These are phyloP conservation scores for Tolypocladium ovalisporum DNA, from an alignment of 2,329 filamentous ascomycete genomes.

Conservation along the genomic window DNA sequence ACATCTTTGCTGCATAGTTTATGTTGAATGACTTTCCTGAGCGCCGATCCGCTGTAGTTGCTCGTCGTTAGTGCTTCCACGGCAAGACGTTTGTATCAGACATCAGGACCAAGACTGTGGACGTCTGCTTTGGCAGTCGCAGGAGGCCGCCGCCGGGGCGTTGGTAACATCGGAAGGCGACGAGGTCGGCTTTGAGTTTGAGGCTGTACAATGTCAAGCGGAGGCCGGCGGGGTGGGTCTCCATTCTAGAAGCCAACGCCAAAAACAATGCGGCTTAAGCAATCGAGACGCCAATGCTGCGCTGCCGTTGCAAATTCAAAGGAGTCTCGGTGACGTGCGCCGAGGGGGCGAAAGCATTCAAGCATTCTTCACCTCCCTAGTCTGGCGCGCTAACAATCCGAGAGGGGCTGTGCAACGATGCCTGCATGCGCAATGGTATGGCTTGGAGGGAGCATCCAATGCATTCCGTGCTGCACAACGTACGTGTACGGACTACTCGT, in stretches of 20 bases:
- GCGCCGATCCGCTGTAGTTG: not conserved
- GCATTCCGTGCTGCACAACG: too few species aligned
- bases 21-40: conserved; percentile 1
- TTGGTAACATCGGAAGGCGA: too few species aligned
- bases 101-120: too few species aligned
- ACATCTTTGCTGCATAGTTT: conserved; percentile 1
- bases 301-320: not conserved
- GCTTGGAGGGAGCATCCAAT: not conserved
- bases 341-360: not conserved
- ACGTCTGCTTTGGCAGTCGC: too few species aligned
- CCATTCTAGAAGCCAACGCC: not conserved
- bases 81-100: too few species aligned
- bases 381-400: not conserved
- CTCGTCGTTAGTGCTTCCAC: not conserved
- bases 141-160: not conserved
- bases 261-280: not conserved
- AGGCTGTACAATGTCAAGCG: not conserved
- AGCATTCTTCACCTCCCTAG: not conserved
- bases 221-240: too few species aligned
- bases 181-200: not conserved
- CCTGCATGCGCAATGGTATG: not conserved
- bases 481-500: not conserved
- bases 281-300: not conserved
- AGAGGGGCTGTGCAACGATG: not conserved
- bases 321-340: not conserved